Evolutionary conservation across 2,329 filamentous ascomycete genomes (phyloP), one percentile per base, ranked within the genome.

Genomic region (Atkinsonella hypoxylon): DNA sequence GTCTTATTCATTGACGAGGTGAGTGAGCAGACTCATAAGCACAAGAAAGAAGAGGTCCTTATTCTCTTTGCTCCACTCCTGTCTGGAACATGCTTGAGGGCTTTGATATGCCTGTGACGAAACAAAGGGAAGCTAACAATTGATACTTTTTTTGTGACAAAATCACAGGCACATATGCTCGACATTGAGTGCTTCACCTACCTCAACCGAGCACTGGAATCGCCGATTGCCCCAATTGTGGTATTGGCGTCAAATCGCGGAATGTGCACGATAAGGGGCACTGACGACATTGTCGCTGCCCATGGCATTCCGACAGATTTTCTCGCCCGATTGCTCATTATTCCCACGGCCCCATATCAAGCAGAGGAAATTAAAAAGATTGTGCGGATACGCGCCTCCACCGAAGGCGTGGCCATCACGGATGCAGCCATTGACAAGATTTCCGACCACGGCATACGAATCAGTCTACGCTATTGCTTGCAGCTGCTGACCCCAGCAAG

Each of bases 101-200:
- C 30, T 17, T 7, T 31, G 18, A 47, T 7, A 10, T 40, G 22
- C 1, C 26, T 5, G 26, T 8, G 34, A 46, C 20, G 15, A 22
- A 48, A 47, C 26, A 30, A 49, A 48, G 46, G 51, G 51, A 56
- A 48, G 36, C 45, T 44, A 43, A 47, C 31, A 12, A 15, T 47
- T 41, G 6, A 39, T 43, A 5, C 31, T 36, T 36, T 36, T 26
- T 26, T 41, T 20, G 15, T 7, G 18, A 30, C 26, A 17, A 34
- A 20, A 45, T 26, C 26, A 63, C 59, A 94, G 89, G 91, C 95
- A 54, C 91, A 98, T 74, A 98, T 98, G 93, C 89, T 98, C 61
- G 93, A 98, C 68, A 86, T 98, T 59, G 93, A 98, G 74, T 95
- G 90, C 75, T 98, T 97, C 73, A 97, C 93, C 58, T 98, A 96